Conservation (phyloP, 768 basidiomycete species). For the Xerocomellus chrysenteron region DNA sequence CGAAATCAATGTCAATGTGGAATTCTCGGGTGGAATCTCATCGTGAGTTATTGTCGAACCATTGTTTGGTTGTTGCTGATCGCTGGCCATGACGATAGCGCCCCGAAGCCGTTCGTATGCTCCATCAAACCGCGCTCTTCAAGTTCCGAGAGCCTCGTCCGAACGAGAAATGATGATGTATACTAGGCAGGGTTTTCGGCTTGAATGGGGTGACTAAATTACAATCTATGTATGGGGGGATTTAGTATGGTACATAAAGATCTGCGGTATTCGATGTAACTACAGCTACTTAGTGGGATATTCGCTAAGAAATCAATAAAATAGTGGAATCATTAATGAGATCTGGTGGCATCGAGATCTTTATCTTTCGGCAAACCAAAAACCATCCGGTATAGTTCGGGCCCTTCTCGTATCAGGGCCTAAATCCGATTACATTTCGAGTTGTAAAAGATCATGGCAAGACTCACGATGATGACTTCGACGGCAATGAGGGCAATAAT, state of each 20-base stretch:
- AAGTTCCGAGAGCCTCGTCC: constrained; percentile 15
- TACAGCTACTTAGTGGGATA: constrained; percentile 2
- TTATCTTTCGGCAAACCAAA: constrained; percentile 21
- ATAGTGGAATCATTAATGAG: constrained; percentile 7
- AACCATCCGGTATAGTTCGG: constrained; percentile 66
- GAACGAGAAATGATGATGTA: not conserved
- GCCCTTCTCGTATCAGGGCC: constrained; percentile 77
- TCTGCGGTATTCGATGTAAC: constrained; percentile 5
- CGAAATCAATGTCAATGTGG: constrained; percentile 24
- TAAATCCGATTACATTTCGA: constrained; percentile 26
- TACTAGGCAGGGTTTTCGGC: not conserved
- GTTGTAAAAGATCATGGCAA: not conserved
- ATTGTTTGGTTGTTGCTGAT: not conserved
- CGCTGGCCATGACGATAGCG: constrained; percentile 3
- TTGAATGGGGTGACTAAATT: not conserved
- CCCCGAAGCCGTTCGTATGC: constrained; percentile 28
- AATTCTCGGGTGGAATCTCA: constrained; percentile 25
- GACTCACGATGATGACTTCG: constrained; percentile 84
- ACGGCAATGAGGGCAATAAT: constrained; percentile 95
- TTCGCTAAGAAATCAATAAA: not conserved
- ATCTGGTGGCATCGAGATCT: not conserved
- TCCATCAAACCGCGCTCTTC: constrained; percentile 19
- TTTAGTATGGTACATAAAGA: not conserved
- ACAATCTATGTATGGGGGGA: not conserved
- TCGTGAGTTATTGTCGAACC: constrained; percentile 6